Evolutionary conservation across 148 eudicot species (phyloP).

Genomic region (Camellia japonica): DNA sequence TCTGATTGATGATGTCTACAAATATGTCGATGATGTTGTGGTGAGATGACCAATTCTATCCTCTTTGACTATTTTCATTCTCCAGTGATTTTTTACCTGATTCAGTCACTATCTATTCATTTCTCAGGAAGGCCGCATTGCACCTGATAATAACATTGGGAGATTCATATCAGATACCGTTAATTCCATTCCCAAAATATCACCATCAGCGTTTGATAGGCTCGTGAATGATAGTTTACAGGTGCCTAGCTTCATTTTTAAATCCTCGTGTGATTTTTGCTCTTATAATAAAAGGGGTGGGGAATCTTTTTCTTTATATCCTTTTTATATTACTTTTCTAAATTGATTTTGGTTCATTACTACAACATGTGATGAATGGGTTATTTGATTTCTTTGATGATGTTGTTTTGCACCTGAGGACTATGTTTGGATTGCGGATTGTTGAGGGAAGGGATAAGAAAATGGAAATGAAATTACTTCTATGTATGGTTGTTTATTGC

Average conservation of each 20-base stretch:
- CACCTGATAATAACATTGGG: constrained; percentile 77
- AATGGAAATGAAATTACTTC: neutral
- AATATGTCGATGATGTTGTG: constrained; percentile 97
- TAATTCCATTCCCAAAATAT: constrained; percentile 72
- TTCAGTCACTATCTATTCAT: neutral
- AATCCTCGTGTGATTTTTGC: neutral
- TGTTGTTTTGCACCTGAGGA: neutral
- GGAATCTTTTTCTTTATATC: neutral
- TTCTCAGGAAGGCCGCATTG: constrained; percentile 65
- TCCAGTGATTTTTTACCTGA: neutral
- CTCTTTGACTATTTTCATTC: neutral
- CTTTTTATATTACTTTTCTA: neutral
- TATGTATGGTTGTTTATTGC: neutral
- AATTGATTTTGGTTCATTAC: neutral
- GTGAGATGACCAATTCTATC: constrained; percentile 40
- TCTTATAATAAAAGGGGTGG: neutral
- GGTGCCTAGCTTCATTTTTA: constrained; percentile 29
- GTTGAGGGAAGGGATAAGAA: neutral
- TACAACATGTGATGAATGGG: neutral
- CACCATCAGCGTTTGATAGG: constrained; percentile 74
- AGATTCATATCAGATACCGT: constrained; percentile 74
- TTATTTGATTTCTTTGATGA: neutral
- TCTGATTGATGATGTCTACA: constrained; percentile 75
- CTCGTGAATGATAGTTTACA: constrained; percentile 78
- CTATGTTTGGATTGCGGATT: neutral